These are phyloP conservation scores for Wickerhamiella lipophila DNA, from an alignment of 805 yeast species.

Conservation along the genomic window DNA sequence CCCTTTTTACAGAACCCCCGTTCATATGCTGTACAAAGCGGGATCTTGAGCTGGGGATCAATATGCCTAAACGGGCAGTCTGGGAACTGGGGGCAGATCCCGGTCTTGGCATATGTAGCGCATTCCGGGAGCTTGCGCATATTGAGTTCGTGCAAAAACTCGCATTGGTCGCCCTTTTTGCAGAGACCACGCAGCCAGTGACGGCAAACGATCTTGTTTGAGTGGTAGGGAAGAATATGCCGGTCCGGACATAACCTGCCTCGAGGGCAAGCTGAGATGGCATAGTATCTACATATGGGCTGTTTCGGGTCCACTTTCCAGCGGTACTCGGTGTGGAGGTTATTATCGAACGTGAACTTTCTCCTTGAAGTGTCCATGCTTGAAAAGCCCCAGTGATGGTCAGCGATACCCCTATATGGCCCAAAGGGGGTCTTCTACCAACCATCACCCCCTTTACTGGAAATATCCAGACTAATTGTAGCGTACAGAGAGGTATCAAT, in stretches of 20 bases:
- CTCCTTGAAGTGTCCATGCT: conserved; percentile 31
- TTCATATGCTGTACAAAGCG: conserved; percentile 72
- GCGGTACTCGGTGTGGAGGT: conserved; percentile 63
- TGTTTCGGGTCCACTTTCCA: conserved; percentile 80
- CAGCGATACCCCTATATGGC: too few species aligned
- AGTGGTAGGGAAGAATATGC: conserved; percentile 56
- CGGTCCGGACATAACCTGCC: conserved; percentile 80
- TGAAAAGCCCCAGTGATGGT: too few species aligned
- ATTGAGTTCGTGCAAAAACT: conserved; percentile 89
- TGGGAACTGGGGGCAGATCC: conserved; percentile 70
- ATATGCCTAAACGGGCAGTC: conserved; percentile 89
- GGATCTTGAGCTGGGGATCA: conserved; percentile 79
- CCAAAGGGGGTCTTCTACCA: too few species aligned
- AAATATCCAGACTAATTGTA: too few species aligned
- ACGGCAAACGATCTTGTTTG: conserved; percentile 82
- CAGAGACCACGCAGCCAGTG: conserved; percentile 97
- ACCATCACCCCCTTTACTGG: too few species aligned
- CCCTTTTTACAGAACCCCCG: conserved; percentile 90
- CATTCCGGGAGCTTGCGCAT: conserved; percentile 95
- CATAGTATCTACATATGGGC: conserved; percentile 69
- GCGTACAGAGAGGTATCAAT: too few species aligned
- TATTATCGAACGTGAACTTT: conserved; percentile 64
- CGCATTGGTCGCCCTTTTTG: conserved; percentile 93
- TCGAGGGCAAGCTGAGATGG: conserved; percentile 64
- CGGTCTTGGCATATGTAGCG: conserved; percentile 62